Evolutionary conservation across 73 alveolate genomes (phyloP).

Genomic region (Symbiodinium natans): DNA sequence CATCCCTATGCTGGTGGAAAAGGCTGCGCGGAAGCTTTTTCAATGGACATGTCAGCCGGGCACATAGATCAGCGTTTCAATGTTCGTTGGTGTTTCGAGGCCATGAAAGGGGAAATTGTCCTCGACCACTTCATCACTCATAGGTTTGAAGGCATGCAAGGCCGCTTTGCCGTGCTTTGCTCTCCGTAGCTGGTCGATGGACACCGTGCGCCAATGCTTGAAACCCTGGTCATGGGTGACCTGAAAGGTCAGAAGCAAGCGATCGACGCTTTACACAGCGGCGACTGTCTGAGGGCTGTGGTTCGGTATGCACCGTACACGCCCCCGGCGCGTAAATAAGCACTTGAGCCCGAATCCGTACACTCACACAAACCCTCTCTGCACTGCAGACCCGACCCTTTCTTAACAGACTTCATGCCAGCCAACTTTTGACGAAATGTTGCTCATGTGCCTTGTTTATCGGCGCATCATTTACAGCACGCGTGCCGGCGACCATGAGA

Average conservation of each 20-base stretch:
- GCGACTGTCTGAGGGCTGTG: constrained; percentile 75
- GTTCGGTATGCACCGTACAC: constrained; percentile 19
- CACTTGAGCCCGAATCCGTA: too few species aligned
- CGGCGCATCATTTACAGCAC: too few species aligned
- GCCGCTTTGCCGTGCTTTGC: constrained; percentile 95
- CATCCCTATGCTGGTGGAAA: constrained; percentile 96
- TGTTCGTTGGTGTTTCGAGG: constrained; percentile 1
- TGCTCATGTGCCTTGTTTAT: too few species aligned
- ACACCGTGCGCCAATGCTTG: too few species aligned
- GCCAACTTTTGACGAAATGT: too few species aligned
- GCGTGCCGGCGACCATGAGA: too few species aligned
- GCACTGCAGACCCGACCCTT: too few species aligned
- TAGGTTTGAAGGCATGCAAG: constrained; percentile 78
- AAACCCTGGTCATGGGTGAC: too few species aligned
- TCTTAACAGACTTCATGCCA: too few species aligned
- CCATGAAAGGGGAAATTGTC: constrained; percentile 95
- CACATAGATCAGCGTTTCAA: background rate
- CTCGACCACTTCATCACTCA: constrained; percentile 96
- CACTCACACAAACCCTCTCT: too few species aligned
- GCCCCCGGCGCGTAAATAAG: background rate
- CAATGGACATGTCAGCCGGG: background rate
- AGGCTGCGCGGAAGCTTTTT: background rate
- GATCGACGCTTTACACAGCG: constrained; percentile 61
- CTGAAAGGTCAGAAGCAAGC: constrained; percentile 36
- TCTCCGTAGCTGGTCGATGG: too few species aligned